A percentile compares a stretch with the other conserved stretches of the same genome.
Conservation (phyloP, 768 basidiomycete species). For the Psilocybe cyanescens region DNA sequence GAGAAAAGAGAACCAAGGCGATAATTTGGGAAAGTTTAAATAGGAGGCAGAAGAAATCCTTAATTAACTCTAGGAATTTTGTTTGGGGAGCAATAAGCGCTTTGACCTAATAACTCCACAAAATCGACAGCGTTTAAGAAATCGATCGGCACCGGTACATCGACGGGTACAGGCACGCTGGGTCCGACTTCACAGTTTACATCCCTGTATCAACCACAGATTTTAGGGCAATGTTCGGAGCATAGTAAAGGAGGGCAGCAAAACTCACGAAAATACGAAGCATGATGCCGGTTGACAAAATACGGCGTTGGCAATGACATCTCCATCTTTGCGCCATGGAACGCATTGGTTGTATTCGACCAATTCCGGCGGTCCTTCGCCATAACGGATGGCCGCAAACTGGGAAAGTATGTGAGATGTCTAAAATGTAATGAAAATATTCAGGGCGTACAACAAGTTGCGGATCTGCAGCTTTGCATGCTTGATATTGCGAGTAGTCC, state of each 20-base stretch:
- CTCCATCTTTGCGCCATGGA: conserved; percentile 16
- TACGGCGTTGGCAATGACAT: conserved; percentile 20
- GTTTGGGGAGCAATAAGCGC: conserved; percentile 20
- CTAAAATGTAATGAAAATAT: not conserved
- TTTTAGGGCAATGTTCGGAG: not conserved
- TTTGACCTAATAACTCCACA: conserved; percentile 21
- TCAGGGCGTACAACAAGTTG: conserved; percentile 5
- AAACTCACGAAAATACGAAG: conserved; percentile 19
- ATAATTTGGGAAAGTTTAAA: not conserved
- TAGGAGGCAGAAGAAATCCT: not conserved
- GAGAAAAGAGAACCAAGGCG: not conserved
- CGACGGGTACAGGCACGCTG: conserved; percentile 14
- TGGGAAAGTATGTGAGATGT: not conserved
- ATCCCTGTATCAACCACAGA: conserved; percentile 2
- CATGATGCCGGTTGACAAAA: conserved; percentile 22
- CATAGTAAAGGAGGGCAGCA: not conserved
- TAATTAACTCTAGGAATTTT: conserved; percentile 11
- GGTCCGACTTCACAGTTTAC: conserved; percentile 12
- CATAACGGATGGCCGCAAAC: conserved; percentile 21
- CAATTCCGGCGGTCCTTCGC: conserved; percentile 17
- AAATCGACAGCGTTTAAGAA: conserved; percentile 22
- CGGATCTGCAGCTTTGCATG: conserved; percentile 16
- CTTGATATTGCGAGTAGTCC: conserved; percentile 16
- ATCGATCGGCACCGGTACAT: conserved; percentile 18
- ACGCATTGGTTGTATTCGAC: conserved; percentile 21